These are phyloP conservation scores for Aphanocladium album DNA, from an alignment of 2,329 filamentous ascomycete species.

Conservation along the genomic window DNA sequence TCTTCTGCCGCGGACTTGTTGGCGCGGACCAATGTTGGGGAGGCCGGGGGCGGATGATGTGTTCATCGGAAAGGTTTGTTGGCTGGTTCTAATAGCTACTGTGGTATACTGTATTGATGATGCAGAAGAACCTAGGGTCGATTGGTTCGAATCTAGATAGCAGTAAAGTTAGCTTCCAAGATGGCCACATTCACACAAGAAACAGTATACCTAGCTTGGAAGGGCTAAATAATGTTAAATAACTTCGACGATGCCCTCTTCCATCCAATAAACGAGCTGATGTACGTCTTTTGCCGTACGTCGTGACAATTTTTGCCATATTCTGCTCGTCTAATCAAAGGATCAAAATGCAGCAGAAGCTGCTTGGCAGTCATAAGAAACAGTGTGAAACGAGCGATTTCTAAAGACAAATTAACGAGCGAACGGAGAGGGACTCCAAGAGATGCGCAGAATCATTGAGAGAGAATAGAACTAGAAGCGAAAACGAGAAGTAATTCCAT, in stretches of 20 bases:
- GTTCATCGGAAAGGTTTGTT: background rate
- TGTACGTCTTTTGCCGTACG: background rate
- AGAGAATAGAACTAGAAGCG: background rate
- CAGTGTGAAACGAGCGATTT: slow-evolving; percentile 2
- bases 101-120: background rate
- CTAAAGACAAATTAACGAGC: background rate
- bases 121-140: background rate
- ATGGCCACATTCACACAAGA: background rate
- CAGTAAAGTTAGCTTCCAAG: background rate
- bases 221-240: background rate
- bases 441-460: background rate
- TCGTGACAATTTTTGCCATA: slow-evolving; percentile 2
- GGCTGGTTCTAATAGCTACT: background rate
- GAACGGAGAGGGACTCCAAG: slow-evolving; percentile 3
- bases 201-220: background rate
- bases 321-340: slow-evolving; percentile 3
- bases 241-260: background rate
- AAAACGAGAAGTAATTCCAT: background rate
- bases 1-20: background rate
- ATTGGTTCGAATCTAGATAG: background rate
- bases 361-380: background rate
- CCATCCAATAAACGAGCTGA: background rate
- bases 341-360: slow-evolving; percentile 3
- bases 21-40: background rate
- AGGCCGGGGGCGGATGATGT: background rate